Evolutionary conservation across 352 stramenopile species (phyloP), one percentile per base, ranked within the genome.

Genomic region (Globisporangium rhizosaccharum): DNA sequence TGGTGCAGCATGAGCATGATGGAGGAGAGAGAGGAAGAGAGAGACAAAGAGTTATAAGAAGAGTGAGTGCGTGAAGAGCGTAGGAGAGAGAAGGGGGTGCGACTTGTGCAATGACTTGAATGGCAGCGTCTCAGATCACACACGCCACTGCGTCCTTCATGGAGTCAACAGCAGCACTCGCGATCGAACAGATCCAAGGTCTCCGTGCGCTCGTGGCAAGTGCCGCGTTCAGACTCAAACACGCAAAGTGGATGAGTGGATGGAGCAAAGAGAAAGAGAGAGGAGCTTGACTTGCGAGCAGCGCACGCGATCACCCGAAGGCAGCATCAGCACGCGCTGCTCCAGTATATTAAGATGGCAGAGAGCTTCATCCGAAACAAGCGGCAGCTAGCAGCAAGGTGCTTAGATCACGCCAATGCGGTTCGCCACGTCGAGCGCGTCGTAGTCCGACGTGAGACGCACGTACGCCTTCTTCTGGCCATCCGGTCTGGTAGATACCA

Each of bases 391-490:
- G 33, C 53, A 63, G 23, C 63, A 67, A 55, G 67, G 65, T 55
- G 63, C 73, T 99, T 99, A 99, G 90, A 99, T 99, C 68, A 99
- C 98, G 79, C 97, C 97, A 82, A 99, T 99, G 79, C 96, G 94
- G 92, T 99, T 99, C 63, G 98, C 98, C 77, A 99, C 96, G 87
- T 99, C 97, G 73, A 99, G 88, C 56, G 97, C 97, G 89, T 99
- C 97, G 80, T 98, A 98, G 79, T 99, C 97, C 72, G 97, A 88
- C 66, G 93, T 98, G 62, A 99, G 84, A 72, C 95, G 90, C 58
- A 99, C 97, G 80, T 99, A 99, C 51, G 96, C 97, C 92, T 99
- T 99, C 96, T 99, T 99, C 79, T 98, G 87, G 73, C 97, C 98
- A 82, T 99, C 93, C 59, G 97, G 96, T 86, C 89, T 96, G 97